Percentiles rank a stretch among this genome's conserved stretches.
Evolutionary conservation across 257 asterid species (phyloP).

Genomic region (Misopates orontium): DNA sequence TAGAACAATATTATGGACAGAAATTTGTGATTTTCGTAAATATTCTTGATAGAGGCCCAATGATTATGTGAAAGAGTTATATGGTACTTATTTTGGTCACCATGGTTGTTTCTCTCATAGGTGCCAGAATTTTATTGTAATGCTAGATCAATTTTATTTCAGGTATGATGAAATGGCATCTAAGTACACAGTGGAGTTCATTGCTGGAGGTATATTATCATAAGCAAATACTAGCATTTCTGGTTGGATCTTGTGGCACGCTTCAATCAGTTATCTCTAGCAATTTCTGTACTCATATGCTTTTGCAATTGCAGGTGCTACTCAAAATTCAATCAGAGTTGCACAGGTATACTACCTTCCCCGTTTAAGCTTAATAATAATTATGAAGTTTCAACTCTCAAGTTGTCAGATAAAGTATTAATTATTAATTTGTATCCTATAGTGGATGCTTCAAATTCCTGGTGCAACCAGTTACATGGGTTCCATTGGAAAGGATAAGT

Average conservation of each 20-base stretch:
- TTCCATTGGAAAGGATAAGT: conserved; percentile 71
- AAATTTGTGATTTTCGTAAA: conserved; percentile 12
- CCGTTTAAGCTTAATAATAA: conserved; percentile 12
- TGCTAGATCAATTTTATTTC: conserved; percentile 26
- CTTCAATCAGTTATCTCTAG: neutral
- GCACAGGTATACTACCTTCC: conserved; percentile 65
- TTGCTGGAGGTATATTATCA: conserved; percentile 84
- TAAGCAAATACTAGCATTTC: neutral
- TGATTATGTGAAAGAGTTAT: conserved; percentile 1
- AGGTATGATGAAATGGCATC: conserved; percentile 94
- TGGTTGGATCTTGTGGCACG: conserved; percentile 2
- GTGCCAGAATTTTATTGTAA: neutral
- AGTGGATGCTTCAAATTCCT: conserved; percentile 72
- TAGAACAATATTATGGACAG: neutral
- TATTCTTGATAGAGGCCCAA: neutral
- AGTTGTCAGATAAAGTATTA: conserved; percentile 1
- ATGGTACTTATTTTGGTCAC: neutral
- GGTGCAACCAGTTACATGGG: conserved; percentile 91
- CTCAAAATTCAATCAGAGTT: conserved; percentile 93
- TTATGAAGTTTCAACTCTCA: neutral
- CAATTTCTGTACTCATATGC: conserved; percentile 18
- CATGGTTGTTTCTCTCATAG: conserved; percentile 18
- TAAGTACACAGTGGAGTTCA: conserved; percentile 77
- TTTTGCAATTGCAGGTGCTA: conserved; percentile 64
- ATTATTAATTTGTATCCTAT: conserved; percentile 20